Base-by-base conservation (phyloP, 2,329 filamentous ascomycete genomes). In the Amylocarpus encephaloides region DNA sequence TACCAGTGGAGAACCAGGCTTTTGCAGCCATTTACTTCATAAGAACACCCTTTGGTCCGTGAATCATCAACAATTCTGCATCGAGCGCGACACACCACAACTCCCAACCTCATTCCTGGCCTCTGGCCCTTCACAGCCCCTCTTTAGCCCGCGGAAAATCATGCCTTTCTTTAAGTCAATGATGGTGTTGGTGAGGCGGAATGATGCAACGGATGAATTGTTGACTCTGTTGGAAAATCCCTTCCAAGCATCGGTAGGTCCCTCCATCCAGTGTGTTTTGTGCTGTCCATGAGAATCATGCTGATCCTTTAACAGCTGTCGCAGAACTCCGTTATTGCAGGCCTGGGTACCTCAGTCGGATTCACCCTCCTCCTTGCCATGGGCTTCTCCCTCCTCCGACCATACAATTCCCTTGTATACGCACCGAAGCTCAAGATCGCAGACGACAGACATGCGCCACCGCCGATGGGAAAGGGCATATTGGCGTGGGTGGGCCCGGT, bases 401-500 rank as follows among this genome's bases (percentile, higher is more conserved):
- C 93, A 5, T 90, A 91, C 69, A 92, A 97, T 68, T 86, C 85
- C 49, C 80, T 92, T 60, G 88, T 98, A 43, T 98, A 98, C 70
- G 91, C 93, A 3, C 93, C 93, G 36, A 92, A 94, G 67, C 76
- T 94, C 43, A 95, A 95, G 67, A 85, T 96, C 73, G 86, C 89
- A 66, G 92, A 97, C 67, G 83, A 89, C 59, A 89, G 86, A 68
- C 90, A 95, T 71, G 81, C 87, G 9, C 93, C 92, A 15, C 93
- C 93, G 11, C 82, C 86, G 1, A 78, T 97, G 62, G 88, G 86
- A 49, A 94, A 86, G 64, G 86, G 88, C n/a, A 73, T 92, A 9
- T 90, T 95, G 66, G 84, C 89, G 43, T 98, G 93, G 93, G 68
- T 95, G 30, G 74, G 74, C 16, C 91, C 92, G 0, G 72, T 98